phyloP scores from a whole-genome alignment of 495 filamentous ascomycete species.

The Podospora tetraspora region DNA sequence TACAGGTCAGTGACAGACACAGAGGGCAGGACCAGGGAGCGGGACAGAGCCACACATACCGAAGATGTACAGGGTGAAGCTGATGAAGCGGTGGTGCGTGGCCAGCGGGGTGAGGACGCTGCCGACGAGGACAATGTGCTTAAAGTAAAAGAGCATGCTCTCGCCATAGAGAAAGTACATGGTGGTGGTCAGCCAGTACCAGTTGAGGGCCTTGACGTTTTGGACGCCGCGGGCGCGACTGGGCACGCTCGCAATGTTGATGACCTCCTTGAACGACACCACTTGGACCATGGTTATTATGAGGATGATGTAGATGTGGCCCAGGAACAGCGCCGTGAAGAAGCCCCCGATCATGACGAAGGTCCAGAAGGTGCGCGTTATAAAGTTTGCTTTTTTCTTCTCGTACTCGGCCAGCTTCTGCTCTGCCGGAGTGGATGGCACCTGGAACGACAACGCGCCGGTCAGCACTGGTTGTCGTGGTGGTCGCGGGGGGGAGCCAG shows the following conservation, averaged over 20 bases:
- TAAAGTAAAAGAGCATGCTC: conserved; percentile 99
- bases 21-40: not conserved
- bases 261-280: conserved; percentile 98
- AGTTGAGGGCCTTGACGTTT: conserved; percentile 93
- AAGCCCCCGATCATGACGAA: conserved; percentile 95
- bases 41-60: conserved; percentile 52
- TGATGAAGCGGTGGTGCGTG: conserved; percentile 97
- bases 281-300: conserved; percentile 92
- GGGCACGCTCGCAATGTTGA: conserved; percentile 92
- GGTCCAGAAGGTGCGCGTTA: conserved; percentile 96
- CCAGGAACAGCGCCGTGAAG: conserved; percentile 85
- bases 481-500: not conserved
- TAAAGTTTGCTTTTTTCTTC: conserved; percentile 98
- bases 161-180: conserved; percentile 99
- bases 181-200: conserved; percentile 97
- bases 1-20: conserved; percentile 7
- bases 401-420: conserved; percentile 66
- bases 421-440: conserved; percentile 23
- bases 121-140: conserved; percentile 95
- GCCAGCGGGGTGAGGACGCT: conserved; percentile 86
- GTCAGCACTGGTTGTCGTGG: conserved; percentile 11
- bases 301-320: conserved; percentile 93
- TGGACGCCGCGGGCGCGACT: conserved; percentile 83
- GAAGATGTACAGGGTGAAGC: conserved; percentile 94
- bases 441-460: conserved; percentile 20